These are phyloP conservation scores for Amanita rimosa DNA, from an alignment of 768 basidiomycete genomes.

Conservation along the genomic window DNA sequence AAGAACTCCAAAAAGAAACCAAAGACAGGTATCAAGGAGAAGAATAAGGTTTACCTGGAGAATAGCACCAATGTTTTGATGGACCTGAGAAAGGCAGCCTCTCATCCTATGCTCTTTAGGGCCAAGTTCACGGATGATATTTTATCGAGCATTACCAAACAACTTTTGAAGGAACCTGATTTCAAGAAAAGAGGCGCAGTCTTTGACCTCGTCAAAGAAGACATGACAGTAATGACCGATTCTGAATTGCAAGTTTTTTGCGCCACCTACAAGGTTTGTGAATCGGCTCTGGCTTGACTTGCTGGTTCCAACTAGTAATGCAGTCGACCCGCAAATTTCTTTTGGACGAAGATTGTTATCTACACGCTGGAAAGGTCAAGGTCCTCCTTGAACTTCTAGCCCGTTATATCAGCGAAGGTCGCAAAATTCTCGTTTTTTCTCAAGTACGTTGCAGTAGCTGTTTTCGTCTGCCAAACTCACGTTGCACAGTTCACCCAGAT, in stretches of 20 bases:
- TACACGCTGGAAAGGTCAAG: constrained; percentile 82
- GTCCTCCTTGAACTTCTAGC: constrained; percentile 63
- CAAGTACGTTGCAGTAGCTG: constrained; percentile 44
- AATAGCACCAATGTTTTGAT: constrained; percentile 92
- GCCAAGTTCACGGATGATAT: constrained; percentile 69
- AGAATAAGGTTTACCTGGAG: constrained; percentile 63
- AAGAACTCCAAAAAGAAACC: constrained; percentile 34
- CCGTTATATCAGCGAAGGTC: constrained; percentile 51
- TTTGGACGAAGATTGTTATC: constrained; percentile 63
- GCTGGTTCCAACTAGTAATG: not conserved
- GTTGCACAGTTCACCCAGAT: constrained; percentile 80
- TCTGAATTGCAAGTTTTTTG: constrained; percentile 87
- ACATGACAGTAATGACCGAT: constrained; percentile 98
- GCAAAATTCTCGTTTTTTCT: constrained; percentile 89
- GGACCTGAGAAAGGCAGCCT: constrained; percentile 94
- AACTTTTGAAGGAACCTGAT: constrained; percentile 83
- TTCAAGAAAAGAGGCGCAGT: constrained; percentile 76
- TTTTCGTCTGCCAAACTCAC: not conserved
- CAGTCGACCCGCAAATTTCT: constrained; percentile 68
- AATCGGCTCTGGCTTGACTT: not conserved
- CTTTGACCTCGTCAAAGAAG: constrained; percentile 85
- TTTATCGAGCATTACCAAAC: constrained; percentile 65
- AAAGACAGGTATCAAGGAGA: constrained; percentile 29
- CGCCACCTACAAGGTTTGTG: constrained; percentile 69
- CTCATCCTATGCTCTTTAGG: constrained; percentile 95